phyloP scores from a whole-genome alignment of 345 rosid species.

The Gossypium ekmanianum region DNA sequence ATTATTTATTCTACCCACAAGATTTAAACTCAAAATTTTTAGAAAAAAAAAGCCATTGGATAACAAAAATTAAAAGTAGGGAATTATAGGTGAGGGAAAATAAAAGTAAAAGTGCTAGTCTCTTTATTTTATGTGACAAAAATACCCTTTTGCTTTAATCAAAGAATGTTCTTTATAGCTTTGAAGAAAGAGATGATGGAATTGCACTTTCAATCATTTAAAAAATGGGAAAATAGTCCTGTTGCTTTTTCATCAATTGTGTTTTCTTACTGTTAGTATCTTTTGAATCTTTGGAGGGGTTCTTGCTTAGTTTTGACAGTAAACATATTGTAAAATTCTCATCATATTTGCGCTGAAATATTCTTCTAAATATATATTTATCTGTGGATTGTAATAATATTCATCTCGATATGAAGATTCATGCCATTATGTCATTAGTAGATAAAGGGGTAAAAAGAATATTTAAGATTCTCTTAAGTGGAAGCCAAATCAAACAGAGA shows the following conservation, averaged over 20 bases:
- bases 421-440: not conserved
- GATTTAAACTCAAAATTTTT: too few species aligned
- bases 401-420: constrained; percentile 4
- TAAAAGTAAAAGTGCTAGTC: constrained; percentile 40
- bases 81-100: constrained; percentile 14
- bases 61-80: constrained; percentile 48
- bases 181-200: constrained; percentile 43
- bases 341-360: too few species aligned
- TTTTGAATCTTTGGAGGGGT: too few species aligned
- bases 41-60: constrained; percentile 23
- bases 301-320: too few species aligned
- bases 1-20: too few species aligned
- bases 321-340: too few species aligned
- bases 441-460: not conserved
- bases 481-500: constrained; percentile 14
- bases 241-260: constrained; percentile 27
- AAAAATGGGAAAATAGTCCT: constrained; percentile 35
- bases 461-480: not conserved
- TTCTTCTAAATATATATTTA: not conserved
- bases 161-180: constrained; percentile 39
- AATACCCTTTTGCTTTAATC: constrained; percentile 59
- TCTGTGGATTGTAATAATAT: not conserved
- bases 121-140: constrained; percentile 35
- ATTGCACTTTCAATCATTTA: constrained; percentile 42
- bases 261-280: not conserved